Evolutionary conservation across 768 basidiomycete genomes (phyloP), one percentile per base, ranked within the genome.

Genomic region (Kwoniella newhampshirensis): DNA sequence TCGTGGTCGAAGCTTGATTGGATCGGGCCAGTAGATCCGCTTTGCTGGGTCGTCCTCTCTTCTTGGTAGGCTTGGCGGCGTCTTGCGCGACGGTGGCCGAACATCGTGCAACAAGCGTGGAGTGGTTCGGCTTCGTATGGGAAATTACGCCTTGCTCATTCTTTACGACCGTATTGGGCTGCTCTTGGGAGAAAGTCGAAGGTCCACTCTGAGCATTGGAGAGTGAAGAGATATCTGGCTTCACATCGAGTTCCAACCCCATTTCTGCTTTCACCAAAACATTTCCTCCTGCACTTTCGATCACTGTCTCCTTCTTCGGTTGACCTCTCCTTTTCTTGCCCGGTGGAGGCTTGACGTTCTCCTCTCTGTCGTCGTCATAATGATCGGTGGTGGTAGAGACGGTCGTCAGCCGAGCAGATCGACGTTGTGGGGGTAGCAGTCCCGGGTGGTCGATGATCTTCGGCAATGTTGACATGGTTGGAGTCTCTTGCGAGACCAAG

Each of bases 321-420:
- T 47, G 15, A 7, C 37, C 27, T 41, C 48, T 40, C 12, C 8
- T 23, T 30, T 57, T 57, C 30, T 57, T 57, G 4, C 27, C 27
- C 7, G 55, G 18, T 30, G 40, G 28, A 23, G 55, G 27, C 12
- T 30, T 36, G 9, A 17, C 28, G 15, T 26, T 40, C 18, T 50
- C 25, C 18, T 20, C n/a, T 1, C 15, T 37, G 12, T 48, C 17
- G 25, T 27, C 23, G 21, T 40, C 28, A 15, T 30, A 28, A 6
- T 11, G 8, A 36, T 43, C 20, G 27, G 23, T n/a, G 17, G 44
- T 21, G n/a, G 26, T 18, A 7, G 44, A n/a, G 6, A 26, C 41
- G 47, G 28, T 36, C 5, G 55, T 49, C 4, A 50, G 23, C 27
- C 55, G 55, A 37, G 55, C 55, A n/a, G 55, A 57, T 50, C 48